Evolutionary conservation across 371 early-diverging fungal genomes (phyloP).

Genomic region (Conidiobolus incongruus): DNA sequence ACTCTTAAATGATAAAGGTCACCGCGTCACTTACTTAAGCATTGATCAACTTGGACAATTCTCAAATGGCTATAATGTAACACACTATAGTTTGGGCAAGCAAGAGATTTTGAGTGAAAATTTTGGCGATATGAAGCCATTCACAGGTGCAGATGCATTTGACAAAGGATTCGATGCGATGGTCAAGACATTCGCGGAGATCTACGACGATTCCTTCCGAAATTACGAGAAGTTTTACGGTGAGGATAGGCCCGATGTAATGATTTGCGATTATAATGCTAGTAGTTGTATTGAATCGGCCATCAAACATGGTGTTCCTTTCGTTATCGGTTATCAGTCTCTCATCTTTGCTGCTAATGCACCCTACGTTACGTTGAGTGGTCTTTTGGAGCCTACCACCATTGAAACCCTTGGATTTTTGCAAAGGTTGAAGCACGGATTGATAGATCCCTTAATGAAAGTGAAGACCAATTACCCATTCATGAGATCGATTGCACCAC

Average conservation of each 20-base stretch:
- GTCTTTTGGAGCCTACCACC: neutral
- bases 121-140: too few species aligned
- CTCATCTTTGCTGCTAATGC: neutral
- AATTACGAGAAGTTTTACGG: neutral
- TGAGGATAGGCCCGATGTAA: neutral
- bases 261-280: neutral
- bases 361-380: neutral
- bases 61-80: too few species aligned
- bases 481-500: neutral
- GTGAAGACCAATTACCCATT: neutral
- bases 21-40: conserved; percentile 9
- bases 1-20: conserved; percentile 6
- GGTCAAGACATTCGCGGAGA: too few species aligned
- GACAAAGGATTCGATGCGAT: too few species aligned
- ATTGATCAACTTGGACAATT: too few species aligned
- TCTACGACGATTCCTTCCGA: too few species aligned
- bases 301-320: neutral
- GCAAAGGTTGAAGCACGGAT: neutral
- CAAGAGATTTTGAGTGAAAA: too few species aligned
- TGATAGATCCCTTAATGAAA: neutral
- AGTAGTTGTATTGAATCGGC: neutral
- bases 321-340: neutral
- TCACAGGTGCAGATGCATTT: too few species aligned
- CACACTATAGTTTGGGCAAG: too few species aligned
- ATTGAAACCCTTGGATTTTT: neutral